Percentiles rank a stretch among this genome's conserved stretches.
Conservation (phyloP, 495 filamentous ascomycete species). For the Aspergillus campestris region DNA sequence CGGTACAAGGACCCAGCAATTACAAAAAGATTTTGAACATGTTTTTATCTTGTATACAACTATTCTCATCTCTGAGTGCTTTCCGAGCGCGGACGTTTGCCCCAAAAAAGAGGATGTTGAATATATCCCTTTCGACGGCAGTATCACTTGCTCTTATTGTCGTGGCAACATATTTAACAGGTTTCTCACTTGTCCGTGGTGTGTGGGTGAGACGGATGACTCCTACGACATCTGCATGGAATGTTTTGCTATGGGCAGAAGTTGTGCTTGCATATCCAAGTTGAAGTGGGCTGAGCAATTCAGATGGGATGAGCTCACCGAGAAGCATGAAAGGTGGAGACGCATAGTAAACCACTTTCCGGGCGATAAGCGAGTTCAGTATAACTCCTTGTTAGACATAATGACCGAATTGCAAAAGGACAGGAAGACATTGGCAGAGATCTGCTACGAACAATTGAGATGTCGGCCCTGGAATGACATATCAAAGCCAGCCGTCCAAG, state of each 20-base stretch:
- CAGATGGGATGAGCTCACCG: conserved; percentile 64
- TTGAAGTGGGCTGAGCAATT: conserved; percentile 92
- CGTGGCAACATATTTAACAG: conserved; percentile 95
- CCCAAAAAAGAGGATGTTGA: conserved; percentile 58
- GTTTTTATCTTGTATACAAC: conserved; percentile 68
- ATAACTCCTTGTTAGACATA: conserved; percentile 55
- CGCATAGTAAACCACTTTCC: conserved; percentile 61
- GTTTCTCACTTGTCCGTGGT: conserved; percentile 82
- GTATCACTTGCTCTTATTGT: conserved; percentile 92
- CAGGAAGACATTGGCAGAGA: conserved; percentile 73
- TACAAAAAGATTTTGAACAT: conserved; percentile 68
- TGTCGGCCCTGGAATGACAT: conserved; percentile 58
- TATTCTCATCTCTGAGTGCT: conserved; percentile 78
- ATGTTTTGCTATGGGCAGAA: conserved; percentile 88
- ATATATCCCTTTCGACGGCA: conserved; percentile 69
- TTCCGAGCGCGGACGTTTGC: conserved; percentile 42
- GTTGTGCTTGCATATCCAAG: conserved; percentile 76
- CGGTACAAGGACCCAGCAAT: conserved; percentile 46
- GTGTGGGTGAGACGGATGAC: conserved; percentile 60
- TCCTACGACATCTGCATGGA: conserved; percentile 96
- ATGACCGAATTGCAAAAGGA: conserved; percentile 39
- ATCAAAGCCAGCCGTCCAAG: conserved; percentile 28
- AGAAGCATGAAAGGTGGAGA: conserved; percentile 78
- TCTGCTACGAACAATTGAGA: conserved; percentile 81
- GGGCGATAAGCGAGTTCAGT: conserved; percentile 48